A percentile compares a stretch with the other conserved stretches of the same genome.
These are phyloP conservation scores for Didymella segeticola DNA, from an alignment of 2,329 filamentous ascomycete species.

Conservation along the genomic window DNA sequence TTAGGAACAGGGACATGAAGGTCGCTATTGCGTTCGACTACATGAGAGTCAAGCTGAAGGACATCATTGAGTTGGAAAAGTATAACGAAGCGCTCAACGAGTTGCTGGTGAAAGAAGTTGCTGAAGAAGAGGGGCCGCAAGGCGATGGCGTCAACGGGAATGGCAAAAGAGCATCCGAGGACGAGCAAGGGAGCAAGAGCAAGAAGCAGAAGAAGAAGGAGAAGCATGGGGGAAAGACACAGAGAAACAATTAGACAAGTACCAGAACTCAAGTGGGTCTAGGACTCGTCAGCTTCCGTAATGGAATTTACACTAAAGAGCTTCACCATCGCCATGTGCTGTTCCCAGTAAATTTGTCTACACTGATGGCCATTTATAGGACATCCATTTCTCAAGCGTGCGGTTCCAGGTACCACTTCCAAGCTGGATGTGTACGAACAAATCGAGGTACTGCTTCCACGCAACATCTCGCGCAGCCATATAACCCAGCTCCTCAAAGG, in stretches of 20 bases:
- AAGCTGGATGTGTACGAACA: constrained; percentile 18
- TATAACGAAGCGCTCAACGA: constrained; percentile 66
- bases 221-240: constrained; percentile 7
- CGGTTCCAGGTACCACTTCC: constrained; percentile 20
- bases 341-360: neutral
- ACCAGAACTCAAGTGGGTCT: too few species aligned
- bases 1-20: constrained; percentile 61
- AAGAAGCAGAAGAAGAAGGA: constrained; percentile 38
- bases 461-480: constrained; percentile 17
- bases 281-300: too few species aligned
- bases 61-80: constrained; percentile 70
- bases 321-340: too few species aligned
- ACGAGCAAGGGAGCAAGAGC: constrained; percentile 27
- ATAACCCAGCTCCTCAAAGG: constrained; percentile 21
- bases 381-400: constrained; percentile 25
- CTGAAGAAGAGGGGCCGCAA: constrained; percentile 27
- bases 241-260: constrained; percentile 42
- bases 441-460: constrained; percentile 23
- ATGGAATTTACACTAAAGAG: too few species aligned
- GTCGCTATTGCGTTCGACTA: constrained; percentile 80
- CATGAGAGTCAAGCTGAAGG: constrained; percentile 74
- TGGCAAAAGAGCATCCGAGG: constrained; percentile 41
- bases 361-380: constrained; percentile 22
- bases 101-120: constrained; percentile 55
- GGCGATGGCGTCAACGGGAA: constrained; percentile 28